Conservation (phyloP, 345 rosid species). For the Luvunga scandens region DNA sequence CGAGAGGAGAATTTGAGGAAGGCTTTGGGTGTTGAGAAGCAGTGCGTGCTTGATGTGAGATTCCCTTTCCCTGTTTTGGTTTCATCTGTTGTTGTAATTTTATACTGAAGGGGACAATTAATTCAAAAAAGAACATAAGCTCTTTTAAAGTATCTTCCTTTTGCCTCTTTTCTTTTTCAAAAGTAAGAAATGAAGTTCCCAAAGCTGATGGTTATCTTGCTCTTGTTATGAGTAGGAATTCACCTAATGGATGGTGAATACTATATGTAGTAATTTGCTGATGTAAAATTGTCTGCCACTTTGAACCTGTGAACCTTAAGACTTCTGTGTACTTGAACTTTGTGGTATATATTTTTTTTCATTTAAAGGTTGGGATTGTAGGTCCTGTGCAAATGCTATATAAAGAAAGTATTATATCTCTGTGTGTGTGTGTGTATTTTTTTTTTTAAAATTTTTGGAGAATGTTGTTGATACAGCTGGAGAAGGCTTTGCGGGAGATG, state of each 20-base stretch:
- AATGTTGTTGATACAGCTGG: conserved; percentile 51
- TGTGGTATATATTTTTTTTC: background rate
- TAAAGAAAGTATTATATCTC: background rate
- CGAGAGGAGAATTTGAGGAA: conserved; percentile 80
- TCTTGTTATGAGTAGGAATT: background rate
- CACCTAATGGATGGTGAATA: background rate
- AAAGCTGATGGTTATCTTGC: background rate
- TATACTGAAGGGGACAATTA: background rate
- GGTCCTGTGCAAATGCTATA: background rate
- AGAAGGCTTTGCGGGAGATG: conserved; percentile 78
- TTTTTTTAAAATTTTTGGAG: conserved; percentile 16
- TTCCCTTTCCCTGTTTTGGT: conserved; percentile 1
- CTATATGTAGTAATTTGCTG: background rate
- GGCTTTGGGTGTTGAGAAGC: conserved; percentile 92
- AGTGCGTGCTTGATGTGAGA: conserved; percentile 86
- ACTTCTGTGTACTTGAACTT: background rate
- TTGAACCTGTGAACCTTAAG: background rate
- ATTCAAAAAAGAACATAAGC: background rate
- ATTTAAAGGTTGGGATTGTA: background rate
- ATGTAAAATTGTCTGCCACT: background rate
- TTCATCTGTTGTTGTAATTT: background rate
- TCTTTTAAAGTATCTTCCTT: background rate
- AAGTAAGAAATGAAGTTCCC: background rate
- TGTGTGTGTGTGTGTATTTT: background rate
- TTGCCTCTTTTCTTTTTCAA: background rate